Base-by-base conservation (phyloP, 2,329 filamentous ascomycete genomes). In the Fusarium gaditjirri region DNA sequence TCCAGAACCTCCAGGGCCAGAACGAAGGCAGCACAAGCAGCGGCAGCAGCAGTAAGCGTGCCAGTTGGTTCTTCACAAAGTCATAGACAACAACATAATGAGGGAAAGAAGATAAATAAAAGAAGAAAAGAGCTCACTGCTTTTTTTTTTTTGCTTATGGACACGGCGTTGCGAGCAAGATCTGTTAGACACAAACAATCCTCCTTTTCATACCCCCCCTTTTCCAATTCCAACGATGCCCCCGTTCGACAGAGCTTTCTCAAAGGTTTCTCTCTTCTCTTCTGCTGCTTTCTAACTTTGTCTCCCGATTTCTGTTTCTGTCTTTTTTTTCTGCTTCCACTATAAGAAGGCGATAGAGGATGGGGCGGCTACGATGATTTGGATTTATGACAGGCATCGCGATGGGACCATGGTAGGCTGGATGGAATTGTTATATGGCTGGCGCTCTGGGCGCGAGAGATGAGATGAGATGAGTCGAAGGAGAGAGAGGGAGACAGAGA, bases 11-110 rank as follows among this genome's bases (percentile, higher is more conserved):
- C 68, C 87, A 87, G 39, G 64, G 65, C n/a, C 65, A 68, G 50
- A 68, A 52, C 38, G 65, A 68, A 41, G 65, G 65, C 36, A 67
- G 41, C 31, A 46, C 42, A 49, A 69, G 64, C 75, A 79, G 81
- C 73, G 82, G 83, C 73, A 72, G 70, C 75, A 80, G 81, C 75
- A 87, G 84, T 83, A 93, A 93, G 88, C 87, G 91, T 77, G 90
- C 87, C 77, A 93, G 90, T 80, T 93, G 91, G 91, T 93, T 93
- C 84, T 93, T 92, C 82, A 90, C 91, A 81, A 90, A 91, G 83
- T 85, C 83, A 75, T 85, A 82, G 75, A 75, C 19, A 54, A 75
- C 19, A 54, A 52, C 47, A 35, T 64, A 68, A 66, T 67, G 60
- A 72, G 61, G 65, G 61, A 72, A 69, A 47, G 67, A 69, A 63